These are phyloP conservation scores for Balakata baccata DNA, from an alignment of 345 rosid species.

Conservation along the genomic window DNA sequence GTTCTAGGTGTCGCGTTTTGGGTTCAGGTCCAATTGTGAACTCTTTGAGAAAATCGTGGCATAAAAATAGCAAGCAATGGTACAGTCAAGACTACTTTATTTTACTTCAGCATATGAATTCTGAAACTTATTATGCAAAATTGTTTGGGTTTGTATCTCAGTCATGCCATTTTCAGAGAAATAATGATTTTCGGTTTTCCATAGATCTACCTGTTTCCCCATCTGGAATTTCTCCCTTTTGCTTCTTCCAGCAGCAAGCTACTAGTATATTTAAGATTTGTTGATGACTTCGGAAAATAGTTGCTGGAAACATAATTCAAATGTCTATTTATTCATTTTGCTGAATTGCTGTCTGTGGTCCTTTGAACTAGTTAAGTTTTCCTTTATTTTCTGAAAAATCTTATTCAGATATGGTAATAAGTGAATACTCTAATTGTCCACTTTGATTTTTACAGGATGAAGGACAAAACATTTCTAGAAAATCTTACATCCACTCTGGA, in stretches of 20 bases:
- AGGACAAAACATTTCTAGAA: conserved; percentile 47
- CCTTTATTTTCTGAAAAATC: conserved; percentile 4
- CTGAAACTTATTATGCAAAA: conserved; percentile 2
- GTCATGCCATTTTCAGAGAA: not conserved
- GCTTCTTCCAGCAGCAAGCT: conserved; percentile 8
- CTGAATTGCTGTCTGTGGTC: not conserved
- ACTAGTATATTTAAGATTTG: not conserved
- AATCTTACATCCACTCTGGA: conserved; percentile 54
- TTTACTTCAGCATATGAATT: conserved; percentile 11
- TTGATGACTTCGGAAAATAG: not conserved
- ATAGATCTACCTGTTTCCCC: not conserved
- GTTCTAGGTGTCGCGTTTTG: conserved; percentile 61
- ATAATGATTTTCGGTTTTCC: not conserved
- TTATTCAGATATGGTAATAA: not conserved
- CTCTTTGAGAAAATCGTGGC: conserved; percentile 50
- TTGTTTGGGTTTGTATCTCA: not conserved
- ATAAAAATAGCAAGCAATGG: conserved; percentile 61
- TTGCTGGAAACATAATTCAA: not conserved
- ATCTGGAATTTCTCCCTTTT: conserved; percentile 1
- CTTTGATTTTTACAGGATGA: conserved; percentile 37
- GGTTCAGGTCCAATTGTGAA: conserved; percentile 32
- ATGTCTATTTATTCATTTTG: not conserved
- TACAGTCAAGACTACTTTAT: conserved; percentile 20
- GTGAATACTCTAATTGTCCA: not conserved
- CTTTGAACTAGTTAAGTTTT: not conserved